A percentile compares a stretch with the other conserved stretches of the same genome.
These are phyloP conservation scores for Syncephalastrum sp. DNA, from an alignment of 371 early-diverging fungal species.

Conservation along the genomic window DNA sequence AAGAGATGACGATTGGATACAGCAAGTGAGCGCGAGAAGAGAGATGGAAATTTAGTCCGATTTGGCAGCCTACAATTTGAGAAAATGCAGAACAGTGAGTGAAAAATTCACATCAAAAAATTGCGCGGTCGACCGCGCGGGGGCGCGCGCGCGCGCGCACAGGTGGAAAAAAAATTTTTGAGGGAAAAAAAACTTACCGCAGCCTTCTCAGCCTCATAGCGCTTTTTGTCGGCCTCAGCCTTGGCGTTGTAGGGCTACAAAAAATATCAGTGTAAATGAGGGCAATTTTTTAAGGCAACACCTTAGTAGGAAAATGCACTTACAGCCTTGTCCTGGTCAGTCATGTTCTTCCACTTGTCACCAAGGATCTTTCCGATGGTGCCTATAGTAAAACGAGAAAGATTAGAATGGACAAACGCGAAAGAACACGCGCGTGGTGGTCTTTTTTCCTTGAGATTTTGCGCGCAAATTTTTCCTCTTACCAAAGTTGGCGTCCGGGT, in stretches of 20 bases:
- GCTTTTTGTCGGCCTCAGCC: constrained; percentile 68
- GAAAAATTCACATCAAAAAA: too few species aligned
- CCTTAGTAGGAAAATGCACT: constrained; percentile 13
- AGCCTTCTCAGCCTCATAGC: constrained; percentile 74
- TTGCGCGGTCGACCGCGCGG: too few species aligned
- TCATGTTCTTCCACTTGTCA: constrained; percentile 72
- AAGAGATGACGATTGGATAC: not conserved
- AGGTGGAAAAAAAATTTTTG: too few species aligned
- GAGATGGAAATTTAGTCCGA: too few species aligned
- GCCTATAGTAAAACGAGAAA: constrained; percentile 30
- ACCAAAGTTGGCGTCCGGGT: constrained; percentile 83
- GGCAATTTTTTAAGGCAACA: constrained; percentile 8
- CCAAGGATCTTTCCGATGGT: constrained; percentile 80
- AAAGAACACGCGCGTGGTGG: not conserved
- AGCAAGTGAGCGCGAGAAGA: not conserved
- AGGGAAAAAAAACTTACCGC: constrained; percentile 25
- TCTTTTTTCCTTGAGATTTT: too few species aligned
- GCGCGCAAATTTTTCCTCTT: constrained; percentile 13
- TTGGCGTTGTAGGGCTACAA: constrained; percentile 46
- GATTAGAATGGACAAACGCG: not conserved
- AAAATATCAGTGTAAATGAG: not conserved
- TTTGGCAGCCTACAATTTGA: too few species aligned
- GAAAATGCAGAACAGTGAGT: too few species aligned
- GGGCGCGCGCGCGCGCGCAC: too few species aligned
- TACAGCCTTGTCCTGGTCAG: constrained; percentile 64